Base-by-base conservation (phyloP, 1,284 basidiomycete genomes). In the Ganoderma sp. region DNA sequence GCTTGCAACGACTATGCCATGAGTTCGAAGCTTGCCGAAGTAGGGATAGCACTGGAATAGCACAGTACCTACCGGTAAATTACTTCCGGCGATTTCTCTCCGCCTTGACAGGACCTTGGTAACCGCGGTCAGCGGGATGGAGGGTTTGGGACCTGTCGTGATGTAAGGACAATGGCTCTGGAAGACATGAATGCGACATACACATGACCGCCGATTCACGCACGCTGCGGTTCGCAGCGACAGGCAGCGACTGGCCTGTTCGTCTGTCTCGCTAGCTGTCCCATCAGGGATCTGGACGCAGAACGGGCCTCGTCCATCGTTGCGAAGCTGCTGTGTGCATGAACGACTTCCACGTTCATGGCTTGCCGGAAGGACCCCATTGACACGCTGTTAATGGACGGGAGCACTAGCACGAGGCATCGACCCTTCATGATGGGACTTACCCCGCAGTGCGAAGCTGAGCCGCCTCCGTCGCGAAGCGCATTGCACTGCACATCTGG, bases 381-480 rank as follows among this genome's bases (percentile, higher is more conserved):
- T 50, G 42, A 48, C 25, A 37, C 17, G 37, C 45, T 25, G 60
- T n/a, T 57, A 52, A 39, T 57, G 22, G 62, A 15, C 59, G 50
- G 65, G 54, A n/a, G 65, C 41, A 61, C 39, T 61, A 43, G 59
- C 65, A 66, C 50, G 59, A 66, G 65, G 59, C 59, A 43, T 28
- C 39, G 54, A 48, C 43, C 54, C 32, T 62, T 54, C 56, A 58
- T 58, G 56, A 37, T n/a, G 37, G 56, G 56, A 58, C 65, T 66
- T 66, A 66, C 60, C 65, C 65, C 65, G 65, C 60, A 66, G 65
- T 57, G 65, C 17, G 39, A 61, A 61, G 19, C 56, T 17, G 2
- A 34, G 32, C n/a, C 8, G 19, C 56, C 34, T 58, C 56, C 34
- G 32, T 58, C 28, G 34, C 56, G 17, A 58, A 58, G 32, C 15